Percentiles rank a stretch among this genome's conserved stretches.
Evolutionary conservation across 148 eudicot genomes (phyloP).

Genomic region (Linanthus parryae): DNA sequence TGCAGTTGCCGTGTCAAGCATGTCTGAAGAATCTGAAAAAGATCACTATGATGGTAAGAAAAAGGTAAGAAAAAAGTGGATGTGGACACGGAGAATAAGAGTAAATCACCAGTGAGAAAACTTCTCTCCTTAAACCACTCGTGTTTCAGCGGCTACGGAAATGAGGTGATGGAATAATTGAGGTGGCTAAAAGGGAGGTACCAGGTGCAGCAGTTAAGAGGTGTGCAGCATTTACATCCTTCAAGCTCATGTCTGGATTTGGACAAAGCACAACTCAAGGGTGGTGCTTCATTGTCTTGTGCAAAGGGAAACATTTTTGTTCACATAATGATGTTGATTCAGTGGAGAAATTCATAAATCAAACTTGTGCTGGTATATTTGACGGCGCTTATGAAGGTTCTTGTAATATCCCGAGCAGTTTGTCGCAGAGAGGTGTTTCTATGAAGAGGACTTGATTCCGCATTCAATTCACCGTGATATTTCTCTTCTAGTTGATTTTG

Average conservation of each 20-base stretch:
- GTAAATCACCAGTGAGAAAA: neutral
- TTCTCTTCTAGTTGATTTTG: slow-evolving; percentile 66
- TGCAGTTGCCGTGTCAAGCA: slow-evolving; percentile 25
- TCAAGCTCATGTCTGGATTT: neutral
- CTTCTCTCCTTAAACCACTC: neutral
- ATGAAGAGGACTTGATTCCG: slow-evolving; percentile 32
- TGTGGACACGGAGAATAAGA: neutral
- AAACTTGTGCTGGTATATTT: too few relatives aligned
- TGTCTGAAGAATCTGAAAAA: slow-evolving; percentile 21
- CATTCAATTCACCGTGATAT: slow-evolving; percentile 61
- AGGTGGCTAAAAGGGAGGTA: slow-evolving; percentile 14
- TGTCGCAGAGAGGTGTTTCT: slow-evolving; percentile 33
- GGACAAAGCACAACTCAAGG: neutral
- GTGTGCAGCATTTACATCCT: slow-evolving; percentile 1
- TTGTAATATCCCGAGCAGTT: slow-evolving; percentile 35
- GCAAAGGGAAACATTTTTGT: neutral
- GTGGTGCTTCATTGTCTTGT: neutral
- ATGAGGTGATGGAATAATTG: slow-evolving; percentile 10
- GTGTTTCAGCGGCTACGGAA: too few relatives aligned
- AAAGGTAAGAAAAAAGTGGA: neutral
- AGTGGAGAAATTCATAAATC: slow-evolving; percentile 13
- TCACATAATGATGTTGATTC: slow-evolving; percentile 17
- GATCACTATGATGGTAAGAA: slow-evolving; percentile 16
- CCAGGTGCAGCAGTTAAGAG: slow-evolving; percentile 6
- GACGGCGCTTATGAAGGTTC: too few relatives aligned